Conservation (phyloP, 306 rosid genomes). For the Oemleria cerasiformis region DNA sequence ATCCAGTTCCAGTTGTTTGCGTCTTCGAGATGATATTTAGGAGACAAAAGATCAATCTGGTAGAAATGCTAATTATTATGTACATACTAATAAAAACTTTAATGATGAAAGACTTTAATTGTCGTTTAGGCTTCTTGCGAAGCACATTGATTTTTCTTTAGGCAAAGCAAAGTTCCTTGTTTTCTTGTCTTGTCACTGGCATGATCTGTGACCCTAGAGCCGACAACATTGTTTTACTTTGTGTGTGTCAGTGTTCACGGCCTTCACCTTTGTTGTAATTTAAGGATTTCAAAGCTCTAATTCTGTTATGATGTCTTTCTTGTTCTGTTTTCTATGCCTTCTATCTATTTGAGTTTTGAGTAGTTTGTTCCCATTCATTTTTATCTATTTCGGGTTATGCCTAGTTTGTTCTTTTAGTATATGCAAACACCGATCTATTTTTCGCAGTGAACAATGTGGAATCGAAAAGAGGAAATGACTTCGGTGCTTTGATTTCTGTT, state of each 20-base stretch:
- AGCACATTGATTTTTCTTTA: neutral
- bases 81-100: too few species aligned
- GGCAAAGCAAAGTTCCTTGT: neutral
- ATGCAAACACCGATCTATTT: conserved; percentile 1
- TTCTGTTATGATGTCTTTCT: neutral
- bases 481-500: neutral
- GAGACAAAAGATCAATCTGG: too few species aligned
- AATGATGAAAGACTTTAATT: neutral
- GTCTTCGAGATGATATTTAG: too few species aligned
- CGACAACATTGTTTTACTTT: neutral
- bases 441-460: neutral
- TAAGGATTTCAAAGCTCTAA: neutral
- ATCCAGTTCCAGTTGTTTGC: too few species aligned
- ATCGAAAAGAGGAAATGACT: conserved; percentile 12
- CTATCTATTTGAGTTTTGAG: neutral
- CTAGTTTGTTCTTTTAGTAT: conserved; percentile 10
- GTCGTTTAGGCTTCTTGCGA: neutral
- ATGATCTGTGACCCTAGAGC: neutral
- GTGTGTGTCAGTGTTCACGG: neutral
- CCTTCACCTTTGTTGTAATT: neutral
- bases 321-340: neutral
- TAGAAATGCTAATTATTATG: too few species aligned
- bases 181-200: neutral
- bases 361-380: neutral
- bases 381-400: neutral